A percentile compares a stretch with the other conserved stretches of the same genome.
phyloP scores from a whole-genome alignment of 345 rosid genomes.

The Combretum micranthum region DNA sequence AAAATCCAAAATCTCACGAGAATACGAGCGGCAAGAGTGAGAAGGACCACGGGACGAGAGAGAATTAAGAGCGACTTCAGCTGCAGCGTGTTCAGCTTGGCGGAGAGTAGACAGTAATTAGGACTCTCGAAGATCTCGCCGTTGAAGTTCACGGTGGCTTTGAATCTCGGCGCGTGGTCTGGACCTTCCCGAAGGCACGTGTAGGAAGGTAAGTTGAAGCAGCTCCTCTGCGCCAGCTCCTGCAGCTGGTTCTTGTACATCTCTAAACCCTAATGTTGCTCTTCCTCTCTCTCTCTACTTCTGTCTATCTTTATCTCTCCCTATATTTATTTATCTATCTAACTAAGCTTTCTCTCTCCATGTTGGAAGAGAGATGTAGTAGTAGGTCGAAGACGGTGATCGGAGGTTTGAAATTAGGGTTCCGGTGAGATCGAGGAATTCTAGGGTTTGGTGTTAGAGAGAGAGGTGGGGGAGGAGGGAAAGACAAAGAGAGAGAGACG shows the following conservation, averaged over 20 bases:
- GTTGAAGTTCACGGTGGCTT: constrained; percentile 92
- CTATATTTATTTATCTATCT: neutral
- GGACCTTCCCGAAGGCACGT: constrained; percentile 97
- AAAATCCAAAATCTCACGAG: constrained; percentile 39
- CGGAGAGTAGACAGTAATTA: constrained; percentile 95
- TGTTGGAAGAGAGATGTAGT: neutral
- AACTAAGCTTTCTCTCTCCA: neutral
- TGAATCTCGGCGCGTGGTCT: constrained; percentile 98
- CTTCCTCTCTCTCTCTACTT: neutral
- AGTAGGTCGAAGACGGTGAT: neutral
- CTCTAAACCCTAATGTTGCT: constrained; percentile 14
- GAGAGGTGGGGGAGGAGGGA: neutral
- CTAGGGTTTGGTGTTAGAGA: constrained; percentile 4
- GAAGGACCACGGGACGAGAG: constrained; percentile 95
- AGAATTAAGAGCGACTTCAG: constrained; percentile 88
- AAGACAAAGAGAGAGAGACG: neutral
- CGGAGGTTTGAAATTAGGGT: neutral
- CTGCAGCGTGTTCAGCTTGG: constrained; percentile 99
- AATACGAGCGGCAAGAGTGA: constrained; percentile 95
- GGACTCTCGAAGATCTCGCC: constrained; percentile 98
- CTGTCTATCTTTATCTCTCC: neutral
- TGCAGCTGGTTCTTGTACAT: constrained; percentile 99
- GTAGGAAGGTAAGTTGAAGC: constrained; percentile 90
- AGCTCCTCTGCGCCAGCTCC: constrained; percentile 99
- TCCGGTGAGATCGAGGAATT: constrained; percentile 3